Evolutionary conservation across 495 filamentous ascomycete genomes (phyloP), one percentile per base, ranked within the genome.

Genomic region (Penicillium manginii): DNA sequence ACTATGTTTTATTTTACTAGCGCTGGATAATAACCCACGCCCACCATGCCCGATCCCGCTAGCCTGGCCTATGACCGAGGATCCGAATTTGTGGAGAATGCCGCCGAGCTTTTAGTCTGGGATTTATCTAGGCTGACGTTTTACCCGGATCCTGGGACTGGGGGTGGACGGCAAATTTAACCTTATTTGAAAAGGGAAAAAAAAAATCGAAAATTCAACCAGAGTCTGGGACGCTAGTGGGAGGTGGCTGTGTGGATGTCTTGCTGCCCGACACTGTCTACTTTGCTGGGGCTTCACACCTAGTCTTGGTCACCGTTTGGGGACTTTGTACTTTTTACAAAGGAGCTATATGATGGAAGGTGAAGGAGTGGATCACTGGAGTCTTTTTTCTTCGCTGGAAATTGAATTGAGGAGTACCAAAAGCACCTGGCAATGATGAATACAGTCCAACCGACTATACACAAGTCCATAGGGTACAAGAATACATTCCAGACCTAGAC

Each of bases 121-220:
- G 11, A 9, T n/a, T 47, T 15, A n/a, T 37, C 35, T 37, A 14
- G 35, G 45, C 22, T 47, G 6, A 7, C 10, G 3, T 26, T 47
- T 26, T n/a, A 22, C 45, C 45, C 45, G 45, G 45, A 12, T 47
- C 21, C 15, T 26, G 45, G 45, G 21, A 29, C 22, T n/a, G n/a
- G 8, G 18, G 45, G 18, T 26, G 8, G 45, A 29, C 26, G 19
- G 45, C 45, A 10, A 22, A 1, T 19, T 3, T 47, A 47, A 47
- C 45, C 21, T 47, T 47, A 47, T 23, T 47, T 47, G 18, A 15
- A 47, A 23, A n/a, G n/a, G n/a, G n/a, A n/a, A n/a, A n/a, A n/a
- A n/a, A 19, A 9, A 46, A 19, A 46, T 19, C 19, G 42, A 17
- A 2, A 14, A 3, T 21, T 5, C 31, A 11, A n/a, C n/a, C n/a